Base-by-base conservation (phyloP, 805 yeast genomes). In the Pichia manshurica region DNA sequence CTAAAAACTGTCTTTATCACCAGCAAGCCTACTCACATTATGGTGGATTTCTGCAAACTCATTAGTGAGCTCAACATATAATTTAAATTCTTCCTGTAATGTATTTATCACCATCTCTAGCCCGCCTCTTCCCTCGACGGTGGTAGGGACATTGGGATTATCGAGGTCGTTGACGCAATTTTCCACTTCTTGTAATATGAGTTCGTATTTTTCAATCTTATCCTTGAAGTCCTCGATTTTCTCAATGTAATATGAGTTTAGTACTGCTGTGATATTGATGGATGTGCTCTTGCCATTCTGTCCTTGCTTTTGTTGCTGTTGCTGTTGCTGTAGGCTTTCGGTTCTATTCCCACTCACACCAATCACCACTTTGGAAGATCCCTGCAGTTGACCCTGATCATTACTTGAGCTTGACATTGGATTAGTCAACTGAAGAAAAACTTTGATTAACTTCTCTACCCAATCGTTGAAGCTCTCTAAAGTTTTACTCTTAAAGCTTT, bases 1-100 rank as follows among this genome's bases (percentile, higher is more conserved):
- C 35, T 47, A 56, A 39, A 56, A 58, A 28, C 43, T 44, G 19
- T 50, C 49, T n/a, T 39, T 21, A 16, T 52, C 51, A 28, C 53
- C 63, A 19, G 52, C 51, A 4, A 65, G 17, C 25, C 57, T 56
- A 28, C 68, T 73, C 4, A 74, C 74, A 44, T 68, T 69, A 54
- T 77, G 80, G 63, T 84, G 91, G 36, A 83, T 63, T 54, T 81
- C 86, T 2, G 91, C 90, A 60, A 83, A 74, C 36, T 78, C 75
- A 61, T 84, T 86, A 42, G 90, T 83, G 39, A 82, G 70, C 61
- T 84, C 90, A 80, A 84, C 81, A 63, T 83, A 85, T 45, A 84
- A 66, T 39, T 71, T 70, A 60, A 82, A 84, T 63, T 84, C 91
- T 55, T 79, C 81, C 47, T 78, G 77, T 22, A 85, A 73, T 0